phyloP scores from a whole-genome alignment of 192 early-diverging fungal species.

The Podila epigama region DNA sequence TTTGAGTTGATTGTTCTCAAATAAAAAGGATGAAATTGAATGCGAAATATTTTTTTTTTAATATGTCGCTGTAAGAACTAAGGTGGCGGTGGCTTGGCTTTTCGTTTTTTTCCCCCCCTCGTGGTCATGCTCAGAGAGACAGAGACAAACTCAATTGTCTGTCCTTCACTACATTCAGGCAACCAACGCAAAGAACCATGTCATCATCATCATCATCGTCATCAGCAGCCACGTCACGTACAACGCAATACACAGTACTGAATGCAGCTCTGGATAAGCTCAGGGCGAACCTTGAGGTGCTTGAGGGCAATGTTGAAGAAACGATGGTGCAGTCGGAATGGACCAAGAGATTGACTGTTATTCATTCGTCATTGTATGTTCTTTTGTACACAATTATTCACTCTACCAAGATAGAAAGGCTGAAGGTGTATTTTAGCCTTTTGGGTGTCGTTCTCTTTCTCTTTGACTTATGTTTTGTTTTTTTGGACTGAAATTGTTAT shows the following conservation, averaged over 20 bases:
- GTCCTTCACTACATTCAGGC: too few species aligned
- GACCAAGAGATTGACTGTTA: slow-evolving; percentile 13
- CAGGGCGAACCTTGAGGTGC: slow-evolving; percentile 25
- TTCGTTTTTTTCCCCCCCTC: too few species aligned
- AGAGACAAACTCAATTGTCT: too few species aligned
- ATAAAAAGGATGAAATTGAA: background rate
- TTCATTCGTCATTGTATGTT: background rate
- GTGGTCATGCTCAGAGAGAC: too few species aligned
- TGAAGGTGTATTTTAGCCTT: too few species aligned
- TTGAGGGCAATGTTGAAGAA: slow-evolving; percentile 34
- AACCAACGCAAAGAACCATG: too few species aligned
- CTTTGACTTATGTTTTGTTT: background rate
- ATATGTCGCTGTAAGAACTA: background rate
- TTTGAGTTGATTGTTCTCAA: slow-evolving; percentile 5
- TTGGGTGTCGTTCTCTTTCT: too few species aligned
- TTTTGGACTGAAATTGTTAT: background rate
- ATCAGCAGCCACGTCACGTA: slow-evolving; percentile 11
- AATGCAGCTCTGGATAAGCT: slow-evolving; percentile 41
- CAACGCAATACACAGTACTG: slow-evolving; percentile 44
- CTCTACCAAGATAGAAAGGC: background rate
- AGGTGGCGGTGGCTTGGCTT: slow-evolving; percentile 3
- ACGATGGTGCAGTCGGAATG: slow-evolving; percentile 39
- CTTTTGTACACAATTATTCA: background rate
- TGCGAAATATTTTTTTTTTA: background rate
- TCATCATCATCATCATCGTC: too few species aligned